A percentile compares a stretch with the other conserved stretches of the same genome.
Evolutionary conservation across 2,329 filamentous ascomycete species (phyloP).

Genomic region (Cladorrhinum sp.): DNA sequence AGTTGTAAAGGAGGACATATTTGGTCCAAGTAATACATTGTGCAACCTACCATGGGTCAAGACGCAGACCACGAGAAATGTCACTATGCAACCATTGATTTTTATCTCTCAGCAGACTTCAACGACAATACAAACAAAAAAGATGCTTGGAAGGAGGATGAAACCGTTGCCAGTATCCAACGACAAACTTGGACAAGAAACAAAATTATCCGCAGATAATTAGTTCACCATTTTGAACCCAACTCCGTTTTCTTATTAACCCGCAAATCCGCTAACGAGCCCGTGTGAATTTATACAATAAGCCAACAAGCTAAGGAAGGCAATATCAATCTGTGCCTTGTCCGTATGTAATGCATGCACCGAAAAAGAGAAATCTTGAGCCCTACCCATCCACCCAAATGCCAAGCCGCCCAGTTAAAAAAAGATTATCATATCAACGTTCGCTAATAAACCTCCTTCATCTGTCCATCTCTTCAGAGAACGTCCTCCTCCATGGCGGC

Average conservation of each 20-base stretch:
- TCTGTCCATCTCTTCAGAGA: slow-evolving; percentile 34
- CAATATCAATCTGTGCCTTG: slow-evolving; percentile 10
- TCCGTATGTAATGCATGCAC: slow-evolving; percentile 8
- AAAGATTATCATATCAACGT: slow-evolving; percentile 6
- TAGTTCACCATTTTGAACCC: background rate
- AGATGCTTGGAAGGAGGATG: no score
- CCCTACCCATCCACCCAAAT: slow-evolving; percentile 14
- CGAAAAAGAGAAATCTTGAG: slow-evolving; percentile 4
- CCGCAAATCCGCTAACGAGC: background rate
- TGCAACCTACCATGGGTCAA: background rate
- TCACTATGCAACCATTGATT: no score
- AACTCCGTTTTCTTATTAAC: background rate
- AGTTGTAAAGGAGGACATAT: background rate
- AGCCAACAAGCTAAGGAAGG: slow-evolving; percentile 1
- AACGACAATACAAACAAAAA: no score
- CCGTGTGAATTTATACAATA: slow-evolving; percentile 10
- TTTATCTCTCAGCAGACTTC: no score
- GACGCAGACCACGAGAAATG: background rate
- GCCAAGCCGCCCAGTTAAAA: slow-evolving; percentile 12
- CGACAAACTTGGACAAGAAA: background rate
- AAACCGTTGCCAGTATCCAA: no score
- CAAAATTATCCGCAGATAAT: background rate
- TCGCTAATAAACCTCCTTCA: slow-evolving; percentile 4
- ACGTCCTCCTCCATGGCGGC: slow-evolving; percentile 68
- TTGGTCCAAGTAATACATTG: background rate